phyloP scores from a whole-genome alignment of 2,329 filamentous ascomycete genomes.

The Botrytis byssoidea region DNA sequence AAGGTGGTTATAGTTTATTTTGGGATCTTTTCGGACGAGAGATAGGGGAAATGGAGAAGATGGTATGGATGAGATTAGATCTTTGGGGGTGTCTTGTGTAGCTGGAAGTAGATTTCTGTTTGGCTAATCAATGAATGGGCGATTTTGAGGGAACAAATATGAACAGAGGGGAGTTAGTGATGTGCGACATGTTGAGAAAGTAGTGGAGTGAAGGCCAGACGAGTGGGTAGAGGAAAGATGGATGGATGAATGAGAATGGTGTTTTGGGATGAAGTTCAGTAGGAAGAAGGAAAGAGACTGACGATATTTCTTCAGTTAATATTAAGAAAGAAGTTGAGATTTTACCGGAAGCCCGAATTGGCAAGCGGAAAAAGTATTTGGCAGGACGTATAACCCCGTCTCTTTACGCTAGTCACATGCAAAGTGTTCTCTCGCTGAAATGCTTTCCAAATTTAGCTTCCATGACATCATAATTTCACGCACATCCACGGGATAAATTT shows the following conservation, averaged over 20 bases:
- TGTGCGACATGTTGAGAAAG: no score
- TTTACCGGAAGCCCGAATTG: background rate
- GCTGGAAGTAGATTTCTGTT: background rate
- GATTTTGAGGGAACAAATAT: accelerated
- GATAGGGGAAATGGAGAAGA: no score
- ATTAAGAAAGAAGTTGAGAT: background rate
- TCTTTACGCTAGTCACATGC: background rate
- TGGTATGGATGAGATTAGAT: background rate
- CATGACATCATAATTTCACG: background rate
- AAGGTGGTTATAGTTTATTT: background rate
- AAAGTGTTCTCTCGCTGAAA: background rate
- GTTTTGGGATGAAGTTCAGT: no score
- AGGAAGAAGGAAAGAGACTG: no score
- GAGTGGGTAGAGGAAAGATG: background rate
- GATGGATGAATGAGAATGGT: background rate
- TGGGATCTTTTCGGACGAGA: background rate
- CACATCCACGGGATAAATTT: no score
- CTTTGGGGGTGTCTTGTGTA: background rate
- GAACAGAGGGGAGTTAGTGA: background rate
- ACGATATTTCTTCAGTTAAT: no score
- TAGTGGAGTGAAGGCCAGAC: background rate
- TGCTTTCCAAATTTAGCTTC: no score
- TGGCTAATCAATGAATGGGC: background rate
- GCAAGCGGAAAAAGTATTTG: background rate
- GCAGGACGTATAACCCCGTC: background rate